phyloP scores from a whole-genome alignment of 441 rosid species.

The Melastoma candidum region DNA sequence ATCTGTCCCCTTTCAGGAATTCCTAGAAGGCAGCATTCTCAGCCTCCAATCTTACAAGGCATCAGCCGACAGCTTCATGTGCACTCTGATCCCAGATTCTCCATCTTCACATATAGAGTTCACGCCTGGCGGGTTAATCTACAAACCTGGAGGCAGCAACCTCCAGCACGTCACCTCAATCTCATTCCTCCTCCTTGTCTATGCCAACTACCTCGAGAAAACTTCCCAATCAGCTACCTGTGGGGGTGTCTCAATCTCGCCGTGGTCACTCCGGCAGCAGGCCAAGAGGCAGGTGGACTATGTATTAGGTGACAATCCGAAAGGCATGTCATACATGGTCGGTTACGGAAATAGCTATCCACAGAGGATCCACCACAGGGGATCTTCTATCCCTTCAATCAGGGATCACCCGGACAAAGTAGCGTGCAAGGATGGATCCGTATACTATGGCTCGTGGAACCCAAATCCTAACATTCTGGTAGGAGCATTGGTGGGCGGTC shows the following conservation, averaged over 20 bases:
- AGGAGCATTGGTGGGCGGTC: constrained; percentile 92
- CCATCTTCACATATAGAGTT: constrained; percentile 48
- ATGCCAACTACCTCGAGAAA: constrained; percentile 61
- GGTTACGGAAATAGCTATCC: constrained; percentile 71
- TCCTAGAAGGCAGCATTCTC: constrained; percentile 48
- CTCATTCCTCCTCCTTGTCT: constrained; percentile 74
- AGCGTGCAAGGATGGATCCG: constrained; percentile 65
- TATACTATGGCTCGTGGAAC: constrained; percentile 50
- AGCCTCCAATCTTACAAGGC: constrained; percentile 66
- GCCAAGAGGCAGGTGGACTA: constrained; percentile 86
- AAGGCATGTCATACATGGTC: constrained; percentile 83
- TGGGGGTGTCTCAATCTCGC: constrained; percentile 37
- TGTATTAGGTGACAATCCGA: constrained; percentile 75
- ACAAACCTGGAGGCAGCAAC: constrained; percentile 94
- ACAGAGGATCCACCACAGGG: constrained; percentile 79
- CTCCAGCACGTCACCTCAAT: constrained; percentile 84
- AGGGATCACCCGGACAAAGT: constrained; percentile 50
- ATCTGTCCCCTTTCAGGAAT: constrained; percentile 37
- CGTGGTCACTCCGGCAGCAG: constrained; percentile 48
- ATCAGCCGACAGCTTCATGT: constrained; percentile 93
- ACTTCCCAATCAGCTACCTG: constrained; percentile 58
- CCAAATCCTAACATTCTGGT: constrained; percentile 60
- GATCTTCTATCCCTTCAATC: constrained; percentile 68
- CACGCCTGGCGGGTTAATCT: constrained; percentile 78
- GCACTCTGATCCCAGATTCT: constrained; percentile 66